Percentiles rank a stretch among this genome's conserved stretches.
These are phyloP conservation scores for Austropuccinia psidii DNA, from an alignment of 1,284 basidiomycete genomes.

Conservation along the genomic window DNA sequence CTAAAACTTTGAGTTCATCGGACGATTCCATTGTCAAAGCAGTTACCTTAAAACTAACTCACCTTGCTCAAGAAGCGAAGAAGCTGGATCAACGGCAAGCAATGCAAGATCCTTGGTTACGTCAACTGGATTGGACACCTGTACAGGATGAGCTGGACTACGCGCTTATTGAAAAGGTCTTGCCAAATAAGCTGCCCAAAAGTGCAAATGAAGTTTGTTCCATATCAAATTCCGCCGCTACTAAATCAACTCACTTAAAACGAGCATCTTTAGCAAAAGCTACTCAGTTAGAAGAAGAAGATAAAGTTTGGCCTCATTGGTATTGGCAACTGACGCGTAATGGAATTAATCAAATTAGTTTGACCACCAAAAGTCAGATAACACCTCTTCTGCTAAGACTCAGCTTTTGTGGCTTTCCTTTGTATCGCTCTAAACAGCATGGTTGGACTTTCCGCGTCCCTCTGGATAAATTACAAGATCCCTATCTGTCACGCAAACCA, in stretches of 20 bases:
- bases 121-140: constrained; percentile 43
- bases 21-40: background rate
- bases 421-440: constrained; percentile 76
- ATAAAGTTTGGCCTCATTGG: constrained; percentile 70
- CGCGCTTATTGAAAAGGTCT: background rate
- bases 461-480: constrained; percentile 40
- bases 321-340: constrained; percentile 70
- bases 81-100: constrained; percentile 4
- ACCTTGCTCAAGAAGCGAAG: constrained; percentile 38
- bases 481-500: constrained; percentile 41
- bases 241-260: constrained; percentile 7
- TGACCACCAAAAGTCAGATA: constrained; percentile 75
- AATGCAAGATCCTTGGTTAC: constrained; percentile 37
- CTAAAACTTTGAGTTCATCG: background rate
- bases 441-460: constrained; percentile 86
- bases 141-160: constrained; percentile 34
- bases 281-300: constrained; percentile 27
- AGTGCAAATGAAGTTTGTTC: no score
- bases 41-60: background rate
- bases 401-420: constrained; percentile 77
- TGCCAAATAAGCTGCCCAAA: constrained; percentile 2
- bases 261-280: background rate
- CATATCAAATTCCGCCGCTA: background rate
- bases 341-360: constrained; percentile 57
- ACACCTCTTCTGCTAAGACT: constrained; percentile 78